phyloP scores from a whole-genome alignment of 139 green algal species.

The Coelastrella sp. region DNA sequence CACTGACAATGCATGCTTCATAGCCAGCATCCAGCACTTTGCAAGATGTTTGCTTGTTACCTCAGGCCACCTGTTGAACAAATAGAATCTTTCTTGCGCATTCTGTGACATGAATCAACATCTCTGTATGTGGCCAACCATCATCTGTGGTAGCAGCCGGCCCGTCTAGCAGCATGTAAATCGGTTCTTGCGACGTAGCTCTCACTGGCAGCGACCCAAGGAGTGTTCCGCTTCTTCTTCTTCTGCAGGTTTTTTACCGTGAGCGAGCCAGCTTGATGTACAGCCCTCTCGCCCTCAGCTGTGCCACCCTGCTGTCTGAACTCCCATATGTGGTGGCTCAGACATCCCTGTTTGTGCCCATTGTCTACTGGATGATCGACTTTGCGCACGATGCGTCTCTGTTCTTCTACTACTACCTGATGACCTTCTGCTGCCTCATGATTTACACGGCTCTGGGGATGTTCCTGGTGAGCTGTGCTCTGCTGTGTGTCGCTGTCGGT shows the following conservation, averaged over 20 bases:
- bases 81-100: background rate
- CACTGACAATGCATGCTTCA: no score
- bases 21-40: no score
- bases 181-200: background rate
- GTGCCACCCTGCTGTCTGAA: constrained; percentile 40
- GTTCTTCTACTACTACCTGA: constrained; percentile 64
- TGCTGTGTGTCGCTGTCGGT: background rate
- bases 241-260: constrained; percentile 39
- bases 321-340: constrained; percentile 52
- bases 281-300: constrained; percentile 23
- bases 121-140: no score
- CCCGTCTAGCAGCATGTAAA: no score
- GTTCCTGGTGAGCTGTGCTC: constrained; percentile 6
- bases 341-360: constrained; percentile 58
- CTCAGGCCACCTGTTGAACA: background rate
- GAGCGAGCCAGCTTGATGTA: constrained; percentile 50
- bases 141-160: no score
- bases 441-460: constrained; percentile 18
- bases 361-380: constrained; percentile 61
- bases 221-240: background rate
- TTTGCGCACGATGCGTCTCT: constrained; percentile 52
- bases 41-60: background rate
- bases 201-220: no score
- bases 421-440: constrained; percentile 16
- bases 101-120: background rate